phyloP scores from a whole-genome alignment of 2,329 filamentous ascomycete species.

The Aspergillus fumigatus region DNA sequence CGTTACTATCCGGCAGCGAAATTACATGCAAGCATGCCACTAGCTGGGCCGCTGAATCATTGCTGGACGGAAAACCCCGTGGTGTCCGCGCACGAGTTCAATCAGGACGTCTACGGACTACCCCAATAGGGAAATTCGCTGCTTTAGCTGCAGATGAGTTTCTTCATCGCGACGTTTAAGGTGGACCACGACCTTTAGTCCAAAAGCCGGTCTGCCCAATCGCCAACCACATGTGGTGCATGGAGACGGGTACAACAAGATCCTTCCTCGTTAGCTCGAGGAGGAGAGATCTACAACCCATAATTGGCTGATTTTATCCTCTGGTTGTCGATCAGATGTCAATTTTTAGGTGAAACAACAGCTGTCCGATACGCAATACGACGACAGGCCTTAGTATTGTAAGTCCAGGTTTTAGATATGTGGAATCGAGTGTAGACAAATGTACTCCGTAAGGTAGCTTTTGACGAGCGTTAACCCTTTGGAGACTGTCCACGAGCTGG shows the following conservation, averaged over 20 bases:
- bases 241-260: no score
- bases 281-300: background rate
- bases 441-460: no score
- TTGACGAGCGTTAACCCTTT: no score
- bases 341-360: background rate
- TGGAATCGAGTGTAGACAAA: background rate
- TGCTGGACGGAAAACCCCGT: background rate
- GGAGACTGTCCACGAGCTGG: no score
- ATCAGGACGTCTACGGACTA: background rate
- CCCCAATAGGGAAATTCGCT: background rate
- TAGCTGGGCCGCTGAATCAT: background rate
- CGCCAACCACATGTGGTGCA: no score
- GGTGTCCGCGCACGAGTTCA: background rate
- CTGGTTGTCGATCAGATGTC: background rate
- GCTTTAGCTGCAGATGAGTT: background rate
- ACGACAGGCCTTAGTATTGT: background rate
- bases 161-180: background rate
- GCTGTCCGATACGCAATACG: background rate
- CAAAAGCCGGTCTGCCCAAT: no score
- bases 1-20: background rate
- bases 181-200: background rate
- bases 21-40: background rate
- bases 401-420: background rate
- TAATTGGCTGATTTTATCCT: background rate
- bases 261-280: no score